These are phyloP conservation scores for Suillus ampliporus DNA, from an alignment of 768 basidiomycete genomes.

Conservation along the genomic window DNA sequence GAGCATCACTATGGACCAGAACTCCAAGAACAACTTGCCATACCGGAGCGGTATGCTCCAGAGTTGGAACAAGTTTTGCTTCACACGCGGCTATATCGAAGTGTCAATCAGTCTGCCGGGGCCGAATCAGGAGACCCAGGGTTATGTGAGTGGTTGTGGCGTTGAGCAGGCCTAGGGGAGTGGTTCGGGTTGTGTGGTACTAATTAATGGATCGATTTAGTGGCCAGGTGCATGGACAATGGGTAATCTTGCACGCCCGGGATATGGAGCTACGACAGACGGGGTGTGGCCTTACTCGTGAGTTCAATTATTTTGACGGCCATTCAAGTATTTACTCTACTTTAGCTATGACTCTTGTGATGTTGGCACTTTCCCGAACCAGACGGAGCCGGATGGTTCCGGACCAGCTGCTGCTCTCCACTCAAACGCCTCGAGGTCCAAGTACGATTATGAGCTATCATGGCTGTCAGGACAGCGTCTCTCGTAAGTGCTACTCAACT, in stretches of 20 bases:
- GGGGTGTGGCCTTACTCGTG: constrained; percentile 86
- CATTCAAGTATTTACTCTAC: background rate
- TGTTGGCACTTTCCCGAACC: constrained; percentile 61
- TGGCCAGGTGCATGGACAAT: constrained; percentile 92
- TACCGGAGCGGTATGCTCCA: constrained; percentile 84
- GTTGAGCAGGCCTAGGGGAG: background rate
- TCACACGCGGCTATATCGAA: constrained; percentile 78
- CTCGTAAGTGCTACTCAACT: constrained; percentile 51
- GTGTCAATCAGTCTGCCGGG: constrained; percentile 65
- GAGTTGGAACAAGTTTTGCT: constrained; percentile 92
- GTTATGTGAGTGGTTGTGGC: constrained; percentile 44
- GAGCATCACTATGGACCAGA: constrained; percentile 70
- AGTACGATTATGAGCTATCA: constrained; percentile 67
- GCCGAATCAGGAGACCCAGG: constrained; percentile 52
- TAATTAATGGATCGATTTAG: constrained; percentile 34
- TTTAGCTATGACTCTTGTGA: constrained; percentile 60
- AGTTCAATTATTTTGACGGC: constrained; percentile 19
- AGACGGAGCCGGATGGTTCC: constrained; percentile 49
- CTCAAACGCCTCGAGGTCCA: constrained; percentile 50
- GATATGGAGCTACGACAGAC: constrained; percentile 80
- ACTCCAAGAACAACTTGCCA: constrained; percentile 56
- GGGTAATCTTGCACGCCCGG: constrained; percentile 86
- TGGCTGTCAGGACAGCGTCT: constrained; percentile 81
- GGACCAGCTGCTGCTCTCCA: constrained; percentile 68
- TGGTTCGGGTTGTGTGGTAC: background rate